Evolutionary conservation across 768 basidiomycete species (phyloP).

Genomic region (Termitomyces heimii): DNA sequence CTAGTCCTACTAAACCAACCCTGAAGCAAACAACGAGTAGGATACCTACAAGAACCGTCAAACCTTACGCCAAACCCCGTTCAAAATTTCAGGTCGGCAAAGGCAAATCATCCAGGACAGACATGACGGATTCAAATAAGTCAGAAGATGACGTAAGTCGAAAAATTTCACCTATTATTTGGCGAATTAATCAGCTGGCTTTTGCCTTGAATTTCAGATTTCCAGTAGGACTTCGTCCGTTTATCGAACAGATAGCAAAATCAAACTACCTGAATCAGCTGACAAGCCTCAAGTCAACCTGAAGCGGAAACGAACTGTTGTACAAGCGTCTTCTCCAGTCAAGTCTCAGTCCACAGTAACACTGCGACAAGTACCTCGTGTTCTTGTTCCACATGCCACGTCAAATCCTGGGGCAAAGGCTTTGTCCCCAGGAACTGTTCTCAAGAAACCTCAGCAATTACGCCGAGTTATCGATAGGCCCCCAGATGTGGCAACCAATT

Average conservation of each 20-base stretch:
- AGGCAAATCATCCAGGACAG: constrained; percentile 12
- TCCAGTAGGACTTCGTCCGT: neutral
- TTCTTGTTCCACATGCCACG: constrained; percentile 2
- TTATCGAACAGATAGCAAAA: neutral
- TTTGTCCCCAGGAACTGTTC: neutral
- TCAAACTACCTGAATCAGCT: neutral
- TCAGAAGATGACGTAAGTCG: constrained; percentile 3
- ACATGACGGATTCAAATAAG: constrained; percentile 15
- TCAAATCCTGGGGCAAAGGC: neutral
- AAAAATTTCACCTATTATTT: neutral
- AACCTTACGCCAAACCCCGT: constrained; percentile 48
- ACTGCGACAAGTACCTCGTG: constrained; percentile 23
- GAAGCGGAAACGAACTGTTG: constrained; percentile 37
- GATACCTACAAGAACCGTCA: constrained; percentile 55
- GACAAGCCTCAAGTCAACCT: constrained; percentile 12
- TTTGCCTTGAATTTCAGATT: neutral
- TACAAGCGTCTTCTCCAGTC: constrained; percentile 23
- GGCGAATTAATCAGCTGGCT: neutral
- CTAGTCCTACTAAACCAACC: constrained; percentile 34
- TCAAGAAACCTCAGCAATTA: constrained; percentile 11
- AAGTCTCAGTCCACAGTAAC: constrained; percentile 20
- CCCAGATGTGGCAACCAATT: neutral
- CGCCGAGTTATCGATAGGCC: constrained; percentile 15
- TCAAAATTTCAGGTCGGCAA: constrained; percentile 6
- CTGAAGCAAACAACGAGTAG: constrained; percentile 50